Evolutionary conservation across 1,284 basidiomycete genomes (phyloP), one percentile per base, ranked within the genome.

Genomic region (Ganoderma lingzhi): DNA sequence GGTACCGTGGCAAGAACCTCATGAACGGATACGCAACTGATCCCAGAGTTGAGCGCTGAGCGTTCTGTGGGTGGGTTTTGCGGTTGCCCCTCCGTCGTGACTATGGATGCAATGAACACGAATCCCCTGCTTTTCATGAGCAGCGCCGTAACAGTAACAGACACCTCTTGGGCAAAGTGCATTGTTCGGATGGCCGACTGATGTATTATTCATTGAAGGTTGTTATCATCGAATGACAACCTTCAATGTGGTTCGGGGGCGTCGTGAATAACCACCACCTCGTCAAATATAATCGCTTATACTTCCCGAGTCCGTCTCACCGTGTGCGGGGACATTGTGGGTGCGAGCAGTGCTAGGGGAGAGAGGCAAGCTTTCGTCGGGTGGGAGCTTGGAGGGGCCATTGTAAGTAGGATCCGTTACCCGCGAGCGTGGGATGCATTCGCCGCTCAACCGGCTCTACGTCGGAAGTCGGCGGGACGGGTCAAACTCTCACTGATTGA

Each of bases 1-100:
- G 28, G 89, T 94, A 6, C 92, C 93, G 6, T 95, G 92, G 92
- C 90, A 93, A 76, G 89, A 92, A 71, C 92, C 93, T 4, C 88
- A 90, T 76, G 88, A 94, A 74, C 87, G 93, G 32, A 84, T 92
- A 9, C 70, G 74, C 30, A 64, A 62, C 59, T 74, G 58, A 68
- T 10, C 32, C 30, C 23, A 48, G 23, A 1, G 19, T 1, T 28
- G 48, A 51, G 23, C 10, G 9, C 3, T 51, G 48, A 51, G 23
- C 10, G 9, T 2, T 51, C 23, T n/a, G 8, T 51, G 10, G 23
- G 10, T 51, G 12, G 23, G 48, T 51, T 44, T 51, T 4, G 3
- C 23, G 12, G 19, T 28, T 14, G 23, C 9, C 23, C 23, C 1
- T 51, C 23, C 9, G 9, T 28, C 23, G 10, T 14, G 23, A 9